Percentiles rank a stretch among this genome's conserved stretches.
phyloP scores from a whole-genome alignment of 495 filamentous ascomycete species.

The Penicillium egyptiacum region DNA sequence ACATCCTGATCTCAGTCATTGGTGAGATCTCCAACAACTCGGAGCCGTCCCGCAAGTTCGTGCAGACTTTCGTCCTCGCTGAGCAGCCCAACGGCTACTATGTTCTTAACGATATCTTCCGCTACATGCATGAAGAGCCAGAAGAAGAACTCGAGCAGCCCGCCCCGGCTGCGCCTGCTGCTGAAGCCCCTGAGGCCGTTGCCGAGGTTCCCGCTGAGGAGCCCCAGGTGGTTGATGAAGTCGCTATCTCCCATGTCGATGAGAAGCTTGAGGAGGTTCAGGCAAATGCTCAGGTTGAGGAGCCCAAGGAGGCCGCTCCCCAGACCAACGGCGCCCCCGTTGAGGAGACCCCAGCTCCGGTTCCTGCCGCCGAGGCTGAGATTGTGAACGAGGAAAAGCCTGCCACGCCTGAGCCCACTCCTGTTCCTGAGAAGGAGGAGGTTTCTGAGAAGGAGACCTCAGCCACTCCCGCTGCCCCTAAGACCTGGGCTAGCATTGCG shows the following conservation, averaged over 20 bases:
- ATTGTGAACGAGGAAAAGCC: slow-evolving; percentile 53
- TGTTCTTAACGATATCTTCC: slow-evolving; percentile 95
- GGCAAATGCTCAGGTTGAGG: slow-evolving; percentile 29
- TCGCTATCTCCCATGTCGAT: slow-evolving; percentile 53
- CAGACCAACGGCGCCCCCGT: slow-evolving; percentile 46
- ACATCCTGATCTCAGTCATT: slow-evolving; percentile 96
- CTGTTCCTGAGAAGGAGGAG: slow-evolving; percentile 38
- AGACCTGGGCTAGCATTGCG: slow-evolving; percentile 90
- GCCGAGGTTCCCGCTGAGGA: slow-evolving; percentile 35
- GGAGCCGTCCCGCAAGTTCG: slow-evolving; percentile 87
- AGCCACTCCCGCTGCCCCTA: slow-evolving; percentile 55
- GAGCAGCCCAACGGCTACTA: slow-evolving; percentile 97
- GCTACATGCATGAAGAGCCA: slow-evolving; percentile 74
- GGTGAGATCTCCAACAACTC: slow-evolving; percentile 95
- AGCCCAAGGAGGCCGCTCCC: slow-evolving; percentile 34
- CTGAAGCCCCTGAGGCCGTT: slow-evolving; percentile 32
- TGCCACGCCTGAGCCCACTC: slow-evolving; percentile 50
- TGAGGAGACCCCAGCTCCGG: slow-evolving; percentile 30
- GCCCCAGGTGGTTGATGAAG: slow-evolving; percentile 34
- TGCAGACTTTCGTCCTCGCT: slow-evolving; percentile 97
- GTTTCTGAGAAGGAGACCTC: slow-evolving; percentile 53
- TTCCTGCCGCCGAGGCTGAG: slow-evolving; percentile 48
- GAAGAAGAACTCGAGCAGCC: slow-evolving; percentile 71
- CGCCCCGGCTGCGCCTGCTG: slow-evolving; percentile 44
- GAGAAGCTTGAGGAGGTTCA: slow-evolving; percentile 56